Evolutionary conservation across 2,329 filamentous ascomycete species (phyloP).

Genomic region (Aplosporella prunicola): DNA sequence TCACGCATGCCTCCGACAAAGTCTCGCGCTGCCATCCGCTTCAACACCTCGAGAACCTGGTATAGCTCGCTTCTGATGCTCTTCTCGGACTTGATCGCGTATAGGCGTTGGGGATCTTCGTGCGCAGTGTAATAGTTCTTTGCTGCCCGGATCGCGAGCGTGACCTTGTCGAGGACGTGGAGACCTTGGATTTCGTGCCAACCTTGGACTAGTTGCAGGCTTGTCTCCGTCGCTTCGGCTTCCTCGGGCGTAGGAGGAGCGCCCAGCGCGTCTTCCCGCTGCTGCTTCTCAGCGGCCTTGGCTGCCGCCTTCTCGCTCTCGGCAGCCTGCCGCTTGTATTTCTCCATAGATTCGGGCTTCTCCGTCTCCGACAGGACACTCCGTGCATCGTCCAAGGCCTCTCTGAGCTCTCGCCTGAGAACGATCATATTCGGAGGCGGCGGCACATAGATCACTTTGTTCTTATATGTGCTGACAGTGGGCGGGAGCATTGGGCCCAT

Average conservation of each 20-base stretch:
- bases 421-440: slow-evolving; percentile 76
- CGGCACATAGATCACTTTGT: slow-evolving; percentile 69
- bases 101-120: slow-evolving; percentile 73
- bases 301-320: slow-evolving; percentile 9
- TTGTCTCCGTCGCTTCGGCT: slow-evolving; percentile 22
- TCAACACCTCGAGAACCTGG: slow-evolving; percentile 79
- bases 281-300: slow-evolving; percentile 33
- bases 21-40: slow-evolving; percentile 79
- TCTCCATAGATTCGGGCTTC: slow-evolving; percentile 20
- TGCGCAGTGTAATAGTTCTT: slow-evolving; percentile 96
- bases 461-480: slow-evolving; percentile 90
- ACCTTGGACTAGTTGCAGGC: slow-evolving; percentile 36
- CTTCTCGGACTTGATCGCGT: slow-evolving; percentile 79
- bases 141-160: slow-evolving; percentile 87
- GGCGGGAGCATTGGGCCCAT: slow-evolving; percentile 82
- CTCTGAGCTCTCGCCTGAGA: slow-evolving; percentile 60
- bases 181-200: slow-evolving; percentile 87
- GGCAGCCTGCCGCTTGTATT: slow-evolving; percentile 6
- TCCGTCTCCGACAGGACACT: slow-evolving; percentile 56
- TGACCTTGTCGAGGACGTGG: slow-evolving; percentile 85
- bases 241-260: slow-evolving; percentile 18
- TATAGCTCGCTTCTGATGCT: slow-evolving; percentile 76
- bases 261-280: slow-evolving; percentile 9
- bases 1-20: slow-evolving; percentile 74
- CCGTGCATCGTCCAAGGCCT: slow-evolving; percentile 58